Evolutionary conservation across 371 early-diverging fungal species (phyloP).

Genomic region (Quaeritorhiza haematococci): DNA sequence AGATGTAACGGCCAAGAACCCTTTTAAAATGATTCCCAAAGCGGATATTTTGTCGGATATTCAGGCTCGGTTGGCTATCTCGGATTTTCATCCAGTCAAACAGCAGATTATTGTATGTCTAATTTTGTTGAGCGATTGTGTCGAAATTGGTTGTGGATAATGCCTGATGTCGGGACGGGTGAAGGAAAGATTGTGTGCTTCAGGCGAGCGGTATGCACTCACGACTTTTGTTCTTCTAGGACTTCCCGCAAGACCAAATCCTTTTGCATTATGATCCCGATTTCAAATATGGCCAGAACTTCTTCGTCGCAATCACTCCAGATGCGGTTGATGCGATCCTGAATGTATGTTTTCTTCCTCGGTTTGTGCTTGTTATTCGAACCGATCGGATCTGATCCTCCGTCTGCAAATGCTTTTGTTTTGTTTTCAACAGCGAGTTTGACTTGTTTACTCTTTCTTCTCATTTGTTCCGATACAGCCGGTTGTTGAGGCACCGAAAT

Average conservation of each 20-base stretch:
- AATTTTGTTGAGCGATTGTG: no score
- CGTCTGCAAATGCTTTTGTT: neutral
- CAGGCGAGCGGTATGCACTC: neutral
- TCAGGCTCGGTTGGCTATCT: conserved; percentile 39
- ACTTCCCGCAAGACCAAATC: conserved; percentile 42
- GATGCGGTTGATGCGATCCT: conserved; percentile 36
- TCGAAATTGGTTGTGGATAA: no score
- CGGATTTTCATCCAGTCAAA: conserved; percentile 49
- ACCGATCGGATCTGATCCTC: neutral
- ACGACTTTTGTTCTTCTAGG: conserved; percentile 25
- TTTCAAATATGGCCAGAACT: conserved; percentile 52
- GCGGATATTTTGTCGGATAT: conserved; percentile 46
- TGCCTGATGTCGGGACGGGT: neutral
- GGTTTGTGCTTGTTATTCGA: neutral
- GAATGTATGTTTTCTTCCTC: conserved; percentile 16
- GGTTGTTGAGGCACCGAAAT: conserved; percentile 10
- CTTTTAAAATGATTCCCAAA: conserved; percentile 45
- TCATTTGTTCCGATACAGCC: conserved; percentile 17
- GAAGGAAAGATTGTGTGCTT: neutral
- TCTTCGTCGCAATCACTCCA: conserved; percentile 30
- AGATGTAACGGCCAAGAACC: conserved; percentile 40
- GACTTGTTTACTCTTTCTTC: no score
- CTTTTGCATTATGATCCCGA: conserved; percentile 43
- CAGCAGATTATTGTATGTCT: conserved; percentile 31
- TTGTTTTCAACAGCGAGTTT: no score